Percentiles rank a stretch among this genome's conserved stretches.
These are phyloP conservation scores for Piper longum DNA, from an alignment of 164 flowering plant species.

Conservation along the genomic window DNA sequence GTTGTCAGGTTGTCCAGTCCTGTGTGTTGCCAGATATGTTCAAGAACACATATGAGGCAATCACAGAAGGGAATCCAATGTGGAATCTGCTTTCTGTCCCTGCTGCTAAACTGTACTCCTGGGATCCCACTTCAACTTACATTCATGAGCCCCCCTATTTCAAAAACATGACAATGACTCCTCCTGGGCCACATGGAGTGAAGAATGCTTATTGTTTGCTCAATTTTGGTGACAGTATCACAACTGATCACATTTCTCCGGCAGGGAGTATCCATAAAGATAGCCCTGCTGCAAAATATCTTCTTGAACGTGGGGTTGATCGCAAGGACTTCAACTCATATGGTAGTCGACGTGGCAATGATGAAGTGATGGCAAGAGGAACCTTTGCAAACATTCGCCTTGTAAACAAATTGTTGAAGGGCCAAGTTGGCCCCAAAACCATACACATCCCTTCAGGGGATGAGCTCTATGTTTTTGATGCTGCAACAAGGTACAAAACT, in stretches of 20 bases:
- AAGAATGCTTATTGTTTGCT: constrained; percentile 69
- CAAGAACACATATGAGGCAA: constrained; percentile 35
- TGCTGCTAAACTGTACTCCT: constrained; percentile 18
- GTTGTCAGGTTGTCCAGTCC: constrained; percentile 34
- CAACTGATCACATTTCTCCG: constrained; percentile 72
- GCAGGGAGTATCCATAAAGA: constrained; percentile 74
- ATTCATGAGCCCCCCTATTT: constrained; percentile 44
- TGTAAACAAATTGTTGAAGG: constrained; percentile 58
- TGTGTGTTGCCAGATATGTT: constrained; percentile 42
- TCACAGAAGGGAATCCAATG: constrained; percentile 31
- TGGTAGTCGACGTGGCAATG: constrained; percentile 72
- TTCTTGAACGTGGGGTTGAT: constrained; percentile 50
- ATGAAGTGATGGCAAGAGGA: constrained; percentile 71
- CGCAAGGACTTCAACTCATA: constrained; percentile 60
- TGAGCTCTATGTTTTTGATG: constrained; percentile 52
- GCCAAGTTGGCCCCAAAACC: constrained; percentile 62
- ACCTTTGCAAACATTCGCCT: constrained; percentile 66
- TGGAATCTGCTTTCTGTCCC: constrained; percentile 40
- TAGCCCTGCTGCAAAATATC: constrained; percentile 67
- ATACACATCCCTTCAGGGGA: constrained; percentile 62
- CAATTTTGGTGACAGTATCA: constrained; percentile 68
- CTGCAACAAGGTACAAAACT: constrained; percentile 56
- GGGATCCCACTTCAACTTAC: constrained; percentile 39
- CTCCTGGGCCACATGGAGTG: constrained; percentile 58
- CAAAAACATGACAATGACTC: constrained; percentile 47